A percentile compares a stretch with the other conserved stretches of the same genome.
Conservation (phyloP, 164 flowering plant species). For the Nymphaea thermarum region DNA sequence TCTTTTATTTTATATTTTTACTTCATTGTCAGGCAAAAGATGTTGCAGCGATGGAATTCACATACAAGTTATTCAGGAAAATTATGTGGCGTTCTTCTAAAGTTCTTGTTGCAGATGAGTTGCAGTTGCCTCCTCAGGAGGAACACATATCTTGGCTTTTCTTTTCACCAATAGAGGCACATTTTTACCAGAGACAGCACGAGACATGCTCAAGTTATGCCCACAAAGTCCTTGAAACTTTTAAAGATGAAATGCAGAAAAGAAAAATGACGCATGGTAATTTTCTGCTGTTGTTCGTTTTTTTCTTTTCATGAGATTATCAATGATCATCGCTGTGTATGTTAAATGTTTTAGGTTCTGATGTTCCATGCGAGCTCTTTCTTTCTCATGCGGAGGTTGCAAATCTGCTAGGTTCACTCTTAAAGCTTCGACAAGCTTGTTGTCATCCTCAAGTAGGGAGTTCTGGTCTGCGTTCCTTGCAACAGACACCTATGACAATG, state of each 20-base stretch:
- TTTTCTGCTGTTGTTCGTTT: not conserved
- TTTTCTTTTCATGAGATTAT: too few relatives aligned
- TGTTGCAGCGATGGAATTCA: conserved; percentile 53
- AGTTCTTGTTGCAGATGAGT: conserved; percentile 67
- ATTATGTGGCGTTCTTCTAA: conserved; percentile 97
- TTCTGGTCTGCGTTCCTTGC: conserved; percentile 85
- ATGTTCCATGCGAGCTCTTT: conserved; percentile 27
- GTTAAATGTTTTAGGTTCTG: conserved; percentile 25
- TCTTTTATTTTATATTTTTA: too few relatives aligned
- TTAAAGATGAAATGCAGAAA: conserved; percentile 39
- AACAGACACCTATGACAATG: conserved; percentile 94
- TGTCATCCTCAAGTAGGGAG: conserved; percentile 99
- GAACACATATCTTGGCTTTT: conserved; percentile 68
- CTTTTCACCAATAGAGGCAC: conserved; percentile 81
- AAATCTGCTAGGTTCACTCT: conserved; percentile 73
- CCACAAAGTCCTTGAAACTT: conserved; percentile 56
- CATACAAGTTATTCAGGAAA: conserved; percentile 63
- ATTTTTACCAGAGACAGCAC: conserved; percentile 91
- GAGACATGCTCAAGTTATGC: conserved; percentile 72
- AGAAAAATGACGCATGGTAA: conserved; percentile 34
- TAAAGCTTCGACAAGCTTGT: conserved; percentile 98
- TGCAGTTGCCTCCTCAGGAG: conserved; percentile 82
- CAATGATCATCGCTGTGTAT: too few relatives aligned
- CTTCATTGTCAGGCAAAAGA: conserved; percentile 43
- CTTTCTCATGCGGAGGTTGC: conserved; percentile 70